phyloP scores from a whole-genome alignment of 73 alveolate species.

The Effrenium voratum region DNA sequence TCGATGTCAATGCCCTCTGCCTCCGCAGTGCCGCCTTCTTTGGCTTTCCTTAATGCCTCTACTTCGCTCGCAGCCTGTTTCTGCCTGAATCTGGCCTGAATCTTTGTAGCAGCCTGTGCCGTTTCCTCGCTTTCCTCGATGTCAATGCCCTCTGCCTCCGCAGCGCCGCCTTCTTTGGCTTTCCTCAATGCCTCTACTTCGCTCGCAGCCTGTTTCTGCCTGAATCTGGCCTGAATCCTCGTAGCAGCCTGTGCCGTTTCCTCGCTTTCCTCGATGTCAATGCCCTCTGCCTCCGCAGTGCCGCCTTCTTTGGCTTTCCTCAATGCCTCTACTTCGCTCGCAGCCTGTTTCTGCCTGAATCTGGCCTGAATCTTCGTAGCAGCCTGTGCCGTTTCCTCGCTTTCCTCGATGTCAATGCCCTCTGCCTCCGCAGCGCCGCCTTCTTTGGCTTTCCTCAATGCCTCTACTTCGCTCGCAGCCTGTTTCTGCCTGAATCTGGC shows the following conservation, averaged over 20 bases:
- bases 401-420: too few relatives aligned
- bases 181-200: neutral
- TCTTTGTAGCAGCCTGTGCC: neutral
- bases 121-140: neutral
- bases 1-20: neutral
- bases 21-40: neutral
- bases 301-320: neutral
- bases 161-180: neutral
- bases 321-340: neutral
- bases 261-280: neutral
- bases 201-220: constrained; percentile 21
- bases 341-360: constrained; percentile 36
- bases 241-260: constrained; percentile 7
- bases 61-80: neutral
- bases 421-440: too few relatives aligned
- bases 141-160: neutral
- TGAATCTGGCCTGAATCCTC: neutral
- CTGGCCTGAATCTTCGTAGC: too few relatives aligned
- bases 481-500: constrained; percentile 9
- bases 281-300: neutral
- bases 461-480: constrained; percentile 8
- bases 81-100: neutral
- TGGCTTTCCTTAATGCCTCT: neutral
- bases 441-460: neutral
- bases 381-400: too few relatives aligned